Conservation (phyloP, 2,329 filamentous ascomycete genomes). For the Venturia pyrina region DNA sequence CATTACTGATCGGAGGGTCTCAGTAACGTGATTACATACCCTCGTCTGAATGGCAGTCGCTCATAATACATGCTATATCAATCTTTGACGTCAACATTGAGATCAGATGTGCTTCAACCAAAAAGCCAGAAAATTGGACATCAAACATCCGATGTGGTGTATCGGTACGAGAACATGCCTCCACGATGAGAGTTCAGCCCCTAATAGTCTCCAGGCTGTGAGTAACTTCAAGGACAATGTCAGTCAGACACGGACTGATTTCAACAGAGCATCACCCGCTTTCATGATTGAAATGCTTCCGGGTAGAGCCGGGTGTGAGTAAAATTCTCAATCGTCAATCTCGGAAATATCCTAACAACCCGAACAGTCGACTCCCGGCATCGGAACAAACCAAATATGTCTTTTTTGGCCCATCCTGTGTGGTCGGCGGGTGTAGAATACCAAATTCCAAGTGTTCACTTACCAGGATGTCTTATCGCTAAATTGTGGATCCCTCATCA, state of each 20-base stretch:
- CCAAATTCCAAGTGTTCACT: too few relatives aligned
- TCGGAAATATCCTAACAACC: background rate
- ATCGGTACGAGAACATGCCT: background rate
- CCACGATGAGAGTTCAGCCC: too few relatives aligned
- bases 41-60: too few relatives aligned
- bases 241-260: too few relatives aligned
- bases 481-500: background rate
- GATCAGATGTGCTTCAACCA: too few relatives aligned
- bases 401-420: background rate
- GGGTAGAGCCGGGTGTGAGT: background rate
- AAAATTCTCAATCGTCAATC: background rate
- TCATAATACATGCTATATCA: too few relatives aligned
- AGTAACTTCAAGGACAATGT: background rate
- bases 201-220: background rate
- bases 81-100: too few relatives aligned
- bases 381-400: background rate
- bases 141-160: background rate
- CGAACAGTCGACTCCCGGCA: background rate
- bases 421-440: background rate
- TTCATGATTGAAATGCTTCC: background rate
- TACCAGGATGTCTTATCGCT: background rate
- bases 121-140: too few relatives aligned
- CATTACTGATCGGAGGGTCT: too few relatives aligned
- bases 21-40: too few relatives aligned
- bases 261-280: background rate